phyloP scores from a whole-genome alignment of 306 rosid genomes.

The Pyrus pyrifolia region DNA sequence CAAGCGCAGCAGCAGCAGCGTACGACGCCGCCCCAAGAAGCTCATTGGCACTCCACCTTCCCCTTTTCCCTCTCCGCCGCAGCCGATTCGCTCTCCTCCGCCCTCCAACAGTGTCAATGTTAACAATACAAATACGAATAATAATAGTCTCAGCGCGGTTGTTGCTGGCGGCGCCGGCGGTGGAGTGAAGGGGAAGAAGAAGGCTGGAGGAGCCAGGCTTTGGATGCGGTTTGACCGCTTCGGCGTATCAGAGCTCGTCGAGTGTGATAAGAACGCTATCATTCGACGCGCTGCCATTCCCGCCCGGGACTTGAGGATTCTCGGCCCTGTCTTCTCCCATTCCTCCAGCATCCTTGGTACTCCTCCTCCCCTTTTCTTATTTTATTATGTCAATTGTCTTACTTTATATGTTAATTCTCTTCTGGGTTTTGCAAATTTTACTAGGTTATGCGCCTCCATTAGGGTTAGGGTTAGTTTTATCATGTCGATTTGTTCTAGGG shows the following conservation, averaged over 20 bases:
- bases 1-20: constrained; percentile 41
- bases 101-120: background rate
- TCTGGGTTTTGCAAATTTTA: background rate
- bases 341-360: constrained; percentile 92
- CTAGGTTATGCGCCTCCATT: background rate
- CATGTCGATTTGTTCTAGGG: too few species aligned
- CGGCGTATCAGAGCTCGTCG: constrained; percentile 75
- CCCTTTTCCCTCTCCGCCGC: constrained; percentile 13
- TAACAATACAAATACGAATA: background rate
- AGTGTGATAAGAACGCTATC: constrained; percentile 77
- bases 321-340: constrained; percentile 93
- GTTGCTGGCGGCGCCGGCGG: constrained; percentile 8
- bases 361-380: background rate
- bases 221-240: constrained; percentile 83
- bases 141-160: background rate
- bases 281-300: constrained; percentile 76
- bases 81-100: background rate
- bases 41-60: background rate
- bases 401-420: background rate
- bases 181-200: constrained; percentile 66
- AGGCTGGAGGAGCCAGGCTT: constrained; percentile 67
- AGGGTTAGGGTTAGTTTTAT: background rate
- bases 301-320: constrained; percentile 73
- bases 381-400: background rate
- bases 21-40: constrained; percentile 60